Evolutionary conservation across 1,139 yeast genomes (phyloP).

Genomic region (Scheffersomyces titani): DNA sequence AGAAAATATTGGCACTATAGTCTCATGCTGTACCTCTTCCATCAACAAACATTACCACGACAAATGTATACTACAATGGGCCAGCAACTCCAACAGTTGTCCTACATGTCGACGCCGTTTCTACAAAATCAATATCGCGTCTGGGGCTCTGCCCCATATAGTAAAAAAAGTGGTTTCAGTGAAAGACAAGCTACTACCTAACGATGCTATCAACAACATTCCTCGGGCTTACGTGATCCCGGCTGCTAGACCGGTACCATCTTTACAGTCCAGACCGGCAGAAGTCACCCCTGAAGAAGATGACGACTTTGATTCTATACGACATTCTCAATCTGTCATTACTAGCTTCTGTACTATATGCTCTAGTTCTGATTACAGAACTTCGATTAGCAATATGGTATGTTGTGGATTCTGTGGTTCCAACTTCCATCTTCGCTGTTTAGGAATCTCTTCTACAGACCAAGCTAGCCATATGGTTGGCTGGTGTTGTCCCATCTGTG

Average conservation of each 20-base stretch:
- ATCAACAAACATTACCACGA: slow-evolving; percentile 44
- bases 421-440: slow-evolving; percentile 36
- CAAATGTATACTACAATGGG: slow-evolving; percentile 48
- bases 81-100: slow-evolving; percentile 50
- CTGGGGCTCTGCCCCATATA: slow-evolving; percentile 5
- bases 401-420: slow-evolving; percentile 37
- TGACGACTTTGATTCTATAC: neutral
- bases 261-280: neutral
- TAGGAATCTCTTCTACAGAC: slow-evolving; percentile 22
- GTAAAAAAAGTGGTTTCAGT: slow-evolving; percentile 17
- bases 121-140: slow-evolving; percentile 26
- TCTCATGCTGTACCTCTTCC: slow-evolving; percentile 27
- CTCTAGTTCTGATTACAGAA: slow-evolving; percentile 33
- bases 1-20: slow-evolving; percentile 35
- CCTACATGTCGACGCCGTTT: slow-evolving; percentile 51
- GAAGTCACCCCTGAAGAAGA: neutral
- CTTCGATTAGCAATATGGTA: slow-evolving; percentile 21
- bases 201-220: slow-evolving; percentile 41
- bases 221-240: slow-evolving; percentile 40
- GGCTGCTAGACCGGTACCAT: slow-evolving; percentile 9
- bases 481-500: slow-evolving; percentile 52
- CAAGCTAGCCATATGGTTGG: slow-evolving; percentile 8
- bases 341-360: slow-evolving; percentile 36
- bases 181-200: slow-evolving; percentile 33
- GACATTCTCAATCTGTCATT: neutral